Evolutionary conservation across 2,329 filamentous ascomycete genomes (phyloP).

Genomic region (Cladophialophora psammophila): DNA sequence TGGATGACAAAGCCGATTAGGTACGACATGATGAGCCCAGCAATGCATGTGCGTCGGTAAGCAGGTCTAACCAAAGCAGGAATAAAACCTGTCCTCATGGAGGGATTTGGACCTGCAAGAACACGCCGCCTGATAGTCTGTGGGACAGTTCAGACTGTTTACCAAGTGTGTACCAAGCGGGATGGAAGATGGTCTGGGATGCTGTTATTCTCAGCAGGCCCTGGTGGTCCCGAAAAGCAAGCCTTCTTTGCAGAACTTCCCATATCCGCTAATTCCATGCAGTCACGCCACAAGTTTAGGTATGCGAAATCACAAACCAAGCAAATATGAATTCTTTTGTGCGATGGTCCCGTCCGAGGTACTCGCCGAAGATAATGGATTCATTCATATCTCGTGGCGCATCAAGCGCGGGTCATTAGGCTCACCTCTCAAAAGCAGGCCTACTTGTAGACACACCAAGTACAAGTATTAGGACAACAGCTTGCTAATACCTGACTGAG

Average conservation of each 20-base stretch:
- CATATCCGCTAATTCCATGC: background rate
- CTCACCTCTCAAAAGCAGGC: background rate
- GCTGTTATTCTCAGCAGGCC: background rate
- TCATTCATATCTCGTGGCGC: background rate
- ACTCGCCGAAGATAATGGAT: no score
- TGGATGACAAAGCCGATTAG: conserved; percentile 8
- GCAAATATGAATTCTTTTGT: background rate
- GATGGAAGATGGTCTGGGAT: background rate
- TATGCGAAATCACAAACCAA: background rate
- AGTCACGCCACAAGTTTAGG: background rate
- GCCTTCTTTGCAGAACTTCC: background rate
- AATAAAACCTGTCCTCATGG: background rate
- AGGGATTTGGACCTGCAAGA: background rate
- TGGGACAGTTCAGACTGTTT: background rate
- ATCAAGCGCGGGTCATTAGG: background rate
- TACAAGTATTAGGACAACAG: no score
- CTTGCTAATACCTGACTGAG: background rate
- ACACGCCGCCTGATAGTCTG: background rate
- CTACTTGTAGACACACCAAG: no score
- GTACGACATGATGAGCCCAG: conserved; percentile 12
- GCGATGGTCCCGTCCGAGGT: no score
- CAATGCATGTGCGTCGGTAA: conserved; percentile 24
- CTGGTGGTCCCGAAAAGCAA: background rate
- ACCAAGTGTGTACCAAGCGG: no score
- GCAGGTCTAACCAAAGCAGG: conserved; percentile 14